Base-by-base conservation (phyloP, 805 yeast species). In the Wickerhamiella alocasiicola region DNA sequence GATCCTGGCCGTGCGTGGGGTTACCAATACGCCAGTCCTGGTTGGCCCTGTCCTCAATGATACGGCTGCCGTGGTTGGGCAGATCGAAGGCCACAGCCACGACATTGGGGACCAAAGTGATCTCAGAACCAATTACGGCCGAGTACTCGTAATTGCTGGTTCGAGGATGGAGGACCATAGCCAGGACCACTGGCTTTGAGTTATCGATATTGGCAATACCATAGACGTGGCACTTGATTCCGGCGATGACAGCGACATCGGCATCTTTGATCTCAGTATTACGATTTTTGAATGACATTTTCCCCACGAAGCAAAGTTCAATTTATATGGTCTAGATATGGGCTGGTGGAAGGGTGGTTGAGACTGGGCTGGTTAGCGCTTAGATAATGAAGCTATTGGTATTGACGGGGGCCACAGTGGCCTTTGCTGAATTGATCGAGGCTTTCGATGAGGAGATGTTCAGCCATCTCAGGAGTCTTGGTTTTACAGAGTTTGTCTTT, bases 321-420 rank as follows among this genome's bases (percentile, higher is more conserved):
- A n/a, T n/a, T n/a, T n/a, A n/a, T n/a, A n/a, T n/a, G n/a, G n/a
- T n/a, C n/a, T n/a, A n/a, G n/a, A n/a, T n/a, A n/a, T n/a, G n/a
- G n/a, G n/a, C n/a, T n/a, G n/a, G n/a, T n/a, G n/a, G n/a, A n/a
- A n/a, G n/a, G n/a, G n/a, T n/a, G n/a, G n/a, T 11, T 23, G 7
- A 11, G 26, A 11, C 26, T 23, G 7, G 26, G 26, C 26, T 9
- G 23, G 23, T 6, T 16, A 5, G 21, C 17, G 11, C 4, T 6
- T 4, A 15, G 9, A 5, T 12, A 13, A 50, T 49, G 55, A 42
- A 28, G 28, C 45, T 52, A 27, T 49, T 87, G 25, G 78, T 87
- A 4, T 78, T 93, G 0, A 80, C 93, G 3, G 97, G 97, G 1
- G 96, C 95, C 2, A 87, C 96, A 0, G 87, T 81, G 16, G 79